Base-by-base conservation (phyloP, 2,329 filamentous ascomycete species). In the Cucurbitaria berberidis region DNA sequence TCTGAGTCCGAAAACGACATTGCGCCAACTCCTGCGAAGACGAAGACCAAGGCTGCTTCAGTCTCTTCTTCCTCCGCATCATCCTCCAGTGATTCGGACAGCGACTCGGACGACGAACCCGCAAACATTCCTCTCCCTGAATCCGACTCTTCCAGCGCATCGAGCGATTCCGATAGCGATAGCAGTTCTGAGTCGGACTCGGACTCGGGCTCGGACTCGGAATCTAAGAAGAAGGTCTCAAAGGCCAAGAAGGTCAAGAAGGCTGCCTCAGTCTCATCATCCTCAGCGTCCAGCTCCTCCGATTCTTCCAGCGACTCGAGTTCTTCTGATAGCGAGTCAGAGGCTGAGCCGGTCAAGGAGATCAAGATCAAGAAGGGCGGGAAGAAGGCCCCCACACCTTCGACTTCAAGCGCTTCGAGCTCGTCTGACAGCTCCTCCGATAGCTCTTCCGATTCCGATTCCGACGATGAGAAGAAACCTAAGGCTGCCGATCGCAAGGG, bases 251-350 rank as follows among this genome's bases (percentile, higher is more conserved):
- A 60, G 49, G 51, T 47, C 39, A 68, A 68, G 57, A 67, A 65
- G 47, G 67, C 67, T 16, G 62, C 64, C 8, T 60, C 64, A 1
- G 61, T 65, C 15, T 59, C 64, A 1, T 73, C 72, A 0, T 69
- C 68, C 15, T 70, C 70, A 16, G 66, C 69, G 15, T 71, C 69
- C 3, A 67, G 63, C 49, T 72, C 67, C 7, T 69, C 71, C 15
- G 61, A 63, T 27, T 67, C 64, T 4, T 67, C 66, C 1, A 63
- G 60, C 42, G 62, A 63, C 35, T 69, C 67, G 1, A 60, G 62
- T 49, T 66, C 64, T 9, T 70, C 66, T 2, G 64, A 67, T 35
- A 68, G 66, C 50, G 59, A 63, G 11, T 66, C 65, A 2, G 65
- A 66, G 22, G 53, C 53, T 19, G 48, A 63, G 39, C 41, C 62